Base-by-base conservation (phyloP, 2,329 filamentous ascomycete genomes). In the Aspergillus proliferans region DNA sequence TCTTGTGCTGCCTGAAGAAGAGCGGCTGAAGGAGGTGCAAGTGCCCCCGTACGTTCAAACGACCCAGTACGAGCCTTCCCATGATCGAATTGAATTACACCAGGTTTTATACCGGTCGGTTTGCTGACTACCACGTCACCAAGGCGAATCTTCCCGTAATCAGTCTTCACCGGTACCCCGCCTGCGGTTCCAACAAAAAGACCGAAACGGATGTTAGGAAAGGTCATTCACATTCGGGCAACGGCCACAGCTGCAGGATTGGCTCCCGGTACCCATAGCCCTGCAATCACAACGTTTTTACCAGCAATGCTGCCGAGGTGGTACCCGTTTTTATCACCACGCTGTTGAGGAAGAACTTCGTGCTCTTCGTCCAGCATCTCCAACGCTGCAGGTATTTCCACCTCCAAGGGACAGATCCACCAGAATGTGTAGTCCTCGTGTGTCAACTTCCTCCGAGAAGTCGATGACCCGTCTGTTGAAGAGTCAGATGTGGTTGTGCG, bases 11-110 rank as follows among this genome's bases (percentile, higher is more conserved):
- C 6, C 18, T 39, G n/a, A 39, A 39, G n/a, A 14, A 15, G 12
- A 15, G 5, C 21, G 10, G n/a, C 28, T 19, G 36, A 9, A 28
- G 9, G 26, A 10, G 26, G 7, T 9, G 24, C 26, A 10, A 28
- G 9, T 12, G 26, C 9, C 26, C 26, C 8, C 2, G 9, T 12
- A 28, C 26, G 26, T 28, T 12, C 24, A 33, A 18, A 41, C 21
- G 2, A 51, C 52, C 50, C 18, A 46, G 12, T 46, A 50, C 12
- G 38, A 45, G 38, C 18, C 36, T 39, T 18, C 7, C 36, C 36
- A 8, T 18, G 14, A 18, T 18, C n/a, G n/a, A 8, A 39, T 39
- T 8, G 2, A 7, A 39, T 19, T 39, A 18, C 9, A 15, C 36
- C 36, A 7, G 36, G 1, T 8, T 15, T 2, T 19, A 15, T 39